A percentile compares a stretch with the other conserved stretches of the same genome.
These are phyloP conservation scores for Pythium insidiosum DNA, from an alignment of 352 stramenopile genomes.

Conservation along the genomic window DNA sequence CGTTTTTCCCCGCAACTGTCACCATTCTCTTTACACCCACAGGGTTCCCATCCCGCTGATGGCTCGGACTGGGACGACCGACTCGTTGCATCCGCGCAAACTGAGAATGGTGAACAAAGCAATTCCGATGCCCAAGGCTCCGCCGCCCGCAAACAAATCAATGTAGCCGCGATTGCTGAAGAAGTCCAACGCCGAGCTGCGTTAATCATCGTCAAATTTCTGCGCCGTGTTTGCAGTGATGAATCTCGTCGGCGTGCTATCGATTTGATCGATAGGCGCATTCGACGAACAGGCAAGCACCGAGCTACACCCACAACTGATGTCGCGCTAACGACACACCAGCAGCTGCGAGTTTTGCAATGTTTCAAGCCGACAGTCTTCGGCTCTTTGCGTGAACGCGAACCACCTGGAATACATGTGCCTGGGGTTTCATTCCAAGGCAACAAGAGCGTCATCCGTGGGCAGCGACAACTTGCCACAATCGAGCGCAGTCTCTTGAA, in stretches of 20 bases:
- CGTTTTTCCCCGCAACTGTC: too few relatives aligned
- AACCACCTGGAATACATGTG: conserved; percentile 5
- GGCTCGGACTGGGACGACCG: too few relatives aligned
- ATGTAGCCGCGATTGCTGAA: conserved; percentile 5
- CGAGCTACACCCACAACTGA: conserved; percentile 10
- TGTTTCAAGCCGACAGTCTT: conserved; percentile 60
- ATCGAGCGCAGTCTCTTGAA: conserved; percentile 6
- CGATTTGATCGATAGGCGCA: conserved; percentile 22
- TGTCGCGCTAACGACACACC: conserved; percentile 19
- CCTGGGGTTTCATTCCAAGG: conserved; percentile 12
- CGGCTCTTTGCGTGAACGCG: conserved; percentile 4
- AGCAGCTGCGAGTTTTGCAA: conserved; percentile 48
- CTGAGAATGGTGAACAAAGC: too few relatives aligned
- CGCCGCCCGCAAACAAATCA: too few relatives aligned
- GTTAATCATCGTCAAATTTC: conserved; percentile 52
- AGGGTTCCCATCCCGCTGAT: too few relatives aligned
- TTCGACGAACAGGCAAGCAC: conserved; percentile 10
- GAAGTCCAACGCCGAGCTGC: conserved; percentile 28
- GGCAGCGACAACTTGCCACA: conserved; percentile 1
- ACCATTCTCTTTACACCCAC: too few relatives aligned
- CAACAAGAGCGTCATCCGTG: conserved; percentile 7
- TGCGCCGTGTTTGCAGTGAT: conserved; percentile 25
- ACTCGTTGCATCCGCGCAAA: too few relatives aligned
- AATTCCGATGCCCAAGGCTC: too few relatives aligned
- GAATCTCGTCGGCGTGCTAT: conserved; percentile 19